Evolutionary conservation across 768 basidiomycete genomes (phyloP).

Genomic region (Paxillus involutus): DNA sequence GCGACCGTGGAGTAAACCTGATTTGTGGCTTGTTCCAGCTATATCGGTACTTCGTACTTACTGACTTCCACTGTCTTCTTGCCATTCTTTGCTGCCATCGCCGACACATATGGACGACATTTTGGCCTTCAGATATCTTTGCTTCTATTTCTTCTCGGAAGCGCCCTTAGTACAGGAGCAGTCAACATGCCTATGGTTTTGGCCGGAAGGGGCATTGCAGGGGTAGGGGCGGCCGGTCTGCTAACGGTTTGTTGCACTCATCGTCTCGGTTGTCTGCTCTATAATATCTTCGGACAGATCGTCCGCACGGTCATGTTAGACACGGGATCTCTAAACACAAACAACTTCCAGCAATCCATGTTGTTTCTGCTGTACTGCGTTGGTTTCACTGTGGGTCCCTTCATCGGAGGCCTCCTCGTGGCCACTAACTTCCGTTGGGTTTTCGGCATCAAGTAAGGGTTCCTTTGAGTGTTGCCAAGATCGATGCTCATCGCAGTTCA

Average conservation of each 20-base stretch:
- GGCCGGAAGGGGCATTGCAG: constrained; percentile 48
- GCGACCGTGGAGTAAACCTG: neutral
- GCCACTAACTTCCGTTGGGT: constrained; percentile 49
- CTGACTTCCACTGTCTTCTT: constrained; percentile 54
- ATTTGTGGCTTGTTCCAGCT: constrained; percentile 24
- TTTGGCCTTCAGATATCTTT: constrained; percentile 45
- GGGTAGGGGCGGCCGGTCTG: constrained; percentile 47
- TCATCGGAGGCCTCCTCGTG: constrained; percentile 41
- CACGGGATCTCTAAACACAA: constrained; percentile 39
- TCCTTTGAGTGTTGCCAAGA: neutral
- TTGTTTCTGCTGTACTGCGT: constrained; percentile 43
- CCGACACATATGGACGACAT: constrained; percentile 52
- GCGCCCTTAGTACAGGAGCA: constrained; percentile 47
- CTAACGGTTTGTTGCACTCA: constrained; percentile 25
- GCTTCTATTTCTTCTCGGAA: constrained; percentile 45
- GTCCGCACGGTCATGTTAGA: constrained; percentile 46
- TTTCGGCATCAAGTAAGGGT: constrained; percentile 52
- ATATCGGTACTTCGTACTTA: constrained; percentile 50
- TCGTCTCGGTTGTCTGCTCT: no score
- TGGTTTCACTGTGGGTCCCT: constrained; percentile 45
- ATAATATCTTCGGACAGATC: constrained; percentile 22
- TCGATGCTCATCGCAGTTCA: neutral
- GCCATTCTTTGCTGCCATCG: constrained; percentile 48
- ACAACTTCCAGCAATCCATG: constrained; percentile 41
- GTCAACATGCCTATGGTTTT: constrained; percentile 46